Evolutionary conservation across 108 stramenopile species (phyloP), one percentile per base, ranked within the genome.

Genomic region (Cyclotella sp.): DNA sequence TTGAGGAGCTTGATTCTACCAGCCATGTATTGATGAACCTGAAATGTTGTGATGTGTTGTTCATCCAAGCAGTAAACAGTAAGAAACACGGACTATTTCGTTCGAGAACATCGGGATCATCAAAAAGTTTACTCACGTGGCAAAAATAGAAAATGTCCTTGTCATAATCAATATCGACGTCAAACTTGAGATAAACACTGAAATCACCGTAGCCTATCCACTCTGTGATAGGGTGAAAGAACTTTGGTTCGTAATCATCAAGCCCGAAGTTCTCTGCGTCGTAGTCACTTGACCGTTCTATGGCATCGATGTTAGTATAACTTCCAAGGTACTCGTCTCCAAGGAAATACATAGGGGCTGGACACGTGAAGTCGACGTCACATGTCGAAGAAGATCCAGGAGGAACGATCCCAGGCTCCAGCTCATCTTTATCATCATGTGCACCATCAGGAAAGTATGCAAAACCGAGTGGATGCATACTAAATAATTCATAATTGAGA

Each of bases 121-220:
- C 12, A 58, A 13, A 26, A 26, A 58, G 21, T 4, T 9, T 46
- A 85, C 87, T 75, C 72, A 90, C 90, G 73, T 97, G 97, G 76
- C 97, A 97, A 69, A 96, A 97, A 79, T 95, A 95, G 68, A 97
- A 97, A 34, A 97, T 88, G 73, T 97, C 97, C 70, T 87, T 53
- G 9, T 66, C 65, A 57, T 70, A 85, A 43, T 75, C 74, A 15
- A 24, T 78, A 70, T 78, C 78, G 24, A 81, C 82, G 77, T 86
- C 45, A 29, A 95, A 87, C 19, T 78, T 85, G 21, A 95, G 82
- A 28, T 81, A 53, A 12, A 93, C 85, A 34, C 78, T 84, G 80
- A 91, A 94, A 21, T 73, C 45, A 18, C 84, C 85, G 34, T 71
- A 79, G 4, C 59, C 86, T n/a, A 79, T 8, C 96, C 96, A 97